A percentile compares a stretch with the other conserved stretches of the same genome.
Conservation (phyloP, 345 rosid species). For the Gossypium herbaceum region DNA sequence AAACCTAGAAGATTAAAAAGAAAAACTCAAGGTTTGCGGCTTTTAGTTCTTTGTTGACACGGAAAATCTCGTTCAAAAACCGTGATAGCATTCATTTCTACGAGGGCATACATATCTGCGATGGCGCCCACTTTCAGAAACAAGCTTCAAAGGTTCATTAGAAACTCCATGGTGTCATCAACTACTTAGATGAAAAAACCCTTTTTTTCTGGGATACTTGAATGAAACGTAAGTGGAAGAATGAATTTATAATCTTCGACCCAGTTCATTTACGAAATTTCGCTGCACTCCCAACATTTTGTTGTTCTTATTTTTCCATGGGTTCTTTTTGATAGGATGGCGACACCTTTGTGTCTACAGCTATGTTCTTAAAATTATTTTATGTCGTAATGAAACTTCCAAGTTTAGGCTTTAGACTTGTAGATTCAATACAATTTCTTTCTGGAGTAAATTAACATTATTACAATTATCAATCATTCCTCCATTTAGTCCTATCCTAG, state of each 20-base stretch:
- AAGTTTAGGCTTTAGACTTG: not conserved
- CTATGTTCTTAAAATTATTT: not conserved
- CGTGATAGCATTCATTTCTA: not conserved
- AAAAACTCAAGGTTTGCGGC: not conserved
- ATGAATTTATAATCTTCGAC: not conserved
- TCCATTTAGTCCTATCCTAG: not conserved
- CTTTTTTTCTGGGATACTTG: not conserved
- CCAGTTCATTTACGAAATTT: no score
- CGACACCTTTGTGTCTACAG: not conserved
- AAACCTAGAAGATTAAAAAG: not conserved
- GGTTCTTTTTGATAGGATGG: not conserved
- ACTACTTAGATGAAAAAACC: no score
- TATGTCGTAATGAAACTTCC: not conserved
- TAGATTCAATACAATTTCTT: not conserved
- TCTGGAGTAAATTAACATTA: not conserved
- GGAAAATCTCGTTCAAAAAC: not conserved
- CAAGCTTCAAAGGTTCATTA: not conserved
- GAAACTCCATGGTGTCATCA: not conserved
- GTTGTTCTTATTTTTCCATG: no score
- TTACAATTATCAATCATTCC: not conserved
- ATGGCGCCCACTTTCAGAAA: not conserved
- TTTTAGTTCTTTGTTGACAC: no score
- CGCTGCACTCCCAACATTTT: no score
- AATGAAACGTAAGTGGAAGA: not conserved
- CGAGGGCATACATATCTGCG: not conserved